phyloP scores from a whole-genome alignment of 306 rosid genomes.

The Alnus glutinosa region DNA sequence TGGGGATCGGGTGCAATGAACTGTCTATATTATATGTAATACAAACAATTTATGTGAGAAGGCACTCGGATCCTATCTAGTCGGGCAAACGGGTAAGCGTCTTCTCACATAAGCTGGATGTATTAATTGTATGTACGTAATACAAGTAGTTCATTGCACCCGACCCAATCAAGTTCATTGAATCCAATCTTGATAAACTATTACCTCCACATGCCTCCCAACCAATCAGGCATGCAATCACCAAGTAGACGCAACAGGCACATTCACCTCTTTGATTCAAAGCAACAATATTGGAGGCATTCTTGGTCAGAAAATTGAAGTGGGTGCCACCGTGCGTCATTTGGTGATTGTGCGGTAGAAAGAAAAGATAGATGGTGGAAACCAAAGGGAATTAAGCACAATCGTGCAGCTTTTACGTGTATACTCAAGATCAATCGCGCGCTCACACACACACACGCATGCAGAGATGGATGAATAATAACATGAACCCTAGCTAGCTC shows the following conservation, averaged over 20 bases:
- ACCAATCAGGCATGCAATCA: not conserved
- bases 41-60: no score
- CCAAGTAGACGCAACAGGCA: not conserved
- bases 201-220: not conserved
- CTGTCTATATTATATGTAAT: no score
- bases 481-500: no score
- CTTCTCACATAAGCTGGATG: no score
- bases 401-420: not conserved
- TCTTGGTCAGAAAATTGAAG: not conserved
- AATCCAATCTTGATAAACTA: no score
- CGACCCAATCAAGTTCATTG: no score
- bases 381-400: not conserved
- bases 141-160: no score
- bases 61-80: no score
- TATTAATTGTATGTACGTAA: no score
- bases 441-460: not conserved
- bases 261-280: not conserved
- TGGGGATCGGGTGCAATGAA: no score
- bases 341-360: not conserved
- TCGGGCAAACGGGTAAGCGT: no score
- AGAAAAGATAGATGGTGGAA: not conserved
- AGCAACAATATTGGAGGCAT: not conserved
- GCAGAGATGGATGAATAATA: not conserved
- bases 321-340: not conserved
- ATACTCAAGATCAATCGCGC: not conserved